A percentile compares a stretch with the other conserved stretches of the same genome.
phyloP scores from a whole-genome alignment of 2,329 filamentous ascomycete species.

The Venturia aucupariae region DNA sequence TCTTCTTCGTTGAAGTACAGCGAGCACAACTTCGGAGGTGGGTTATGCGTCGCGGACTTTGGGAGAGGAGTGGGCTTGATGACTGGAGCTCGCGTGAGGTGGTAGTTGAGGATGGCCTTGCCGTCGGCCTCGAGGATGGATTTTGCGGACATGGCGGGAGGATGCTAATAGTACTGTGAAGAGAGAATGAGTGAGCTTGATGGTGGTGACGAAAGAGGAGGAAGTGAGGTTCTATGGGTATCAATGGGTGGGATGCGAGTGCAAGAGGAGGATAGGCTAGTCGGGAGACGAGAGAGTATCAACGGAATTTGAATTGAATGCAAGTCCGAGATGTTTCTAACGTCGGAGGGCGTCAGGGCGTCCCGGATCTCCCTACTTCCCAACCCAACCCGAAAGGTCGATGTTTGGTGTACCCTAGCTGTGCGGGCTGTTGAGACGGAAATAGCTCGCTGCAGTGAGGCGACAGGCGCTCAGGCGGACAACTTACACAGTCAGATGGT shows the following conservation, averaged over 20 bases:
- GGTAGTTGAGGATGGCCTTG: constrained; percentile 99
- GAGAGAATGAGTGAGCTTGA: constrained; percentile 21
- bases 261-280: constrained; percentile 1
- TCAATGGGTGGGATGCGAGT: neutral
- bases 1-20: constrained; percentile 88
- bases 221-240: constrained; percentile 2
- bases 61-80: constrained; percentile 98
- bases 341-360: constrained; percentile 4
- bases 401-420: neutral
- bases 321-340: constrained; percentile 7
- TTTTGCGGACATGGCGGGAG: constrained; percentile 76
- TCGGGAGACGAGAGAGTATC: neutral
- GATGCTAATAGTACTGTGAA: constrained; percentile 18
- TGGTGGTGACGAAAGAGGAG: constrained; percentile 12
- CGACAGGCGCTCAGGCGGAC: neutral
- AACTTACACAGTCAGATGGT: neutral
- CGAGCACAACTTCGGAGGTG: constrained; percentile 80
- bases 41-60: constrained; percentile 75
- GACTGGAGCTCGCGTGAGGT: constrained; percentile 91
- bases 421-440: constrained; percentile 6
- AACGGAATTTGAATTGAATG: neutral
- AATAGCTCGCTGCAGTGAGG: constrained; percentile 4
- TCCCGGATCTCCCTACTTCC: constrained; percentile 2
- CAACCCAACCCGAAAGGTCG: constrained; percentile 4
- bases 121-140: constrained; percentile 97